These are phyloP conservation scores for Barbarea vulgaris DNA, from an alignment of 345 rosid genomes.

Conservation along the genomic window DNA sequence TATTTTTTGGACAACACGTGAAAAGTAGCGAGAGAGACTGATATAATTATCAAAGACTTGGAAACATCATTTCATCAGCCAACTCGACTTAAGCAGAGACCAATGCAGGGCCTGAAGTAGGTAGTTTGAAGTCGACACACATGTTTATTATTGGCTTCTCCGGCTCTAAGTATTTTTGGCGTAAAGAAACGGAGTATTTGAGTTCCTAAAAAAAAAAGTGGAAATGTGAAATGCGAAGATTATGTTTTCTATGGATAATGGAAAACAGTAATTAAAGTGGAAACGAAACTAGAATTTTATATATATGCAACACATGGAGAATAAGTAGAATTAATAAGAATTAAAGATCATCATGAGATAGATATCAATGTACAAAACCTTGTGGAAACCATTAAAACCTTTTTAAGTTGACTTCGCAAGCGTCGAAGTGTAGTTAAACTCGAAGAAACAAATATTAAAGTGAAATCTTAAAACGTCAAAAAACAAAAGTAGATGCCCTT, in stretches of 20 bases:
- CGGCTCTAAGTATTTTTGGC: neutral
- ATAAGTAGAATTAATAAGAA: too few species aligned
- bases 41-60: neutral
- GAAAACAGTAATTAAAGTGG: neutral
- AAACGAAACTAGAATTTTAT: neutral
- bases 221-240: neutral
- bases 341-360: too few species aligned
- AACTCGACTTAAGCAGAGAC: conserved; percentile 3
- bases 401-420: too few species aligned
- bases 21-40: neutral
- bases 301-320: too few species aligned
- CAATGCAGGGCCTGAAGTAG: conserved; percentile 4
- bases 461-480: neutral
- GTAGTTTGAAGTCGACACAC: conserved; percentile 15
- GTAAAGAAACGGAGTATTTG: conserved; percentile 3
- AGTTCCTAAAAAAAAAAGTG: neutral
- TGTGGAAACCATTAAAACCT: too few species aligned
- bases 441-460: too few species aligned
- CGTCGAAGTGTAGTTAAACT: too few species aligned
- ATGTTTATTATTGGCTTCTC: neutral
- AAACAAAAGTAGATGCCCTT: neutral
- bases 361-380: too few species aligned
- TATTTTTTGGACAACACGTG: neutral
- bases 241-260: neutral
- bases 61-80: neutral